Conservation (phyloP, 1,139 yeast genomes). For the Arxiozyma bovina region DNA sequence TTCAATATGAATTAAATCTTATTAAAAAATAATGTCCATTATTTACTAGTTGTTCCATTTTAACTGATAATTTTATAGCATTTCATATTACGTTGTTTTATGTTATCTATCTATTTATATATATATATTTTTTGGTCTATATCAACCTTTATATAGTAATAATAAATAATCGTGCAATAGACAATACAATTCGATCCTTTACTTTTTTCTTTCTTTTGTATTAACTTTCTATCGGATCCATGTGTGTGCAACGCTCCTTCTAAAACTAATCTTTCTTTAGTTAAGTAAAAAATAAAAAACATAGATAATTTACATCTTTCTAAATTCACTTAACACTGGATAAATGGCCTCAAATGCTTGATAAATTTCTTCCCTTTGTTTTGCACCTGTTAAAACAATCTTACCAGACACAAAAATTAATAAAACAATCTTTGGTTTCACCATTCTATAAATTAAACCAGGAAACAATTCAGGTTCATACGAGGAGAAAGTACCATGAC, state of each 20-base stretch:
- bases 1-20: conserved; percentile 8
- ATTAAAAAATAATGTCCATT: not conserved
- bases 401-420: conserved; percentile 95
- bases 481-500: conserved; percentile 98
- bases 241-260: not conserved
- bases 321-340: conserved; percentile 96
- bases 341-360: conserved; percentile 97
- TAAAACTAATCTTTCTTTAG: no score
- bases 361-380: conserved; percentile 96
- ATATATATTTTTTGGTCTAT: not conserved
- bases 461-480: conserved; percentile 98
- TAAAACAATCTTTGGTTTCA: conserved; percentile 92
- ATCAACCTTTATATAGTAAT: not conserved
- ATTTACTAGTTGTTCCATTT: not conserved
- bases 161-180: not conserved
- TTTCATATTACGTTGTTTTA: not conserved
- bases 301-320: conserved; percentile 43
- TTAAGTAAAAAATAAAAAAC: not conserved
- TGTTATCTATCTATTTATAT: no score
- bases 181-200: not conserved
- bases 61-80: not conserved
- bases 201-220: not conserved
- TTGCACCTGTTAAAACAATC: conserved; percentile 97
- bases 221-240: not conserved
- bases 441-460: conserved; percentile 98